phyloP scores from a whole-genome alignment of 768 basidiomycete species.

The Pilatotrama ljubarskyi region DNA sequence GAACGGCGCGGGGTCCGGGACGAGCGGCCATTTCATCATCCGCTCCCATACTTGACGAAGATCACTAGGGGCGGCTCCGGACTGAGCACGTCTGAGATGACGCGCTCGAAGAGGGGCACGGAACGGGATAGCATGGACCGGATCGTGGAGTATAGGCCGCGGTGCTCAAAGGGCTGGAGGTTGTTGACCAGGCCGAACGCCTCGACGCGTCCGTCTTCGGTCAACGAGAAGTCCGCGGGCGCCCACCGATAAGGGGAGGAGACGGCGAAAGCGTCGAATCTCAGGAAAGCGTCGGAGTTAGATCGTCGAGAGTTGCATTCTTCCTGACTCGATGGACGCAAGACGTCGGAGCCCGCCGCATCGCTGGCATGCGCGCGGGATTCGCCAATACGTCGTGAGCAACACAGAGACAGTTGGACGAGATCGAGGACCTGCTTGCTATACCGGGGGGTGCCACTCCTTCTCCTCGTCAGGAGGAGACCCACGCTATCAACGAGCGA shows the following conservation, averaged over 20 bases:
- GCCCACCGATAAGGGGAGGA: slow-evolving; percentile 29
- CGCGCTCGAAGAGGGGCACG: slow-evolving; percentile 31
- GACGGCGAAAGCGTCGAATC: not conserved
- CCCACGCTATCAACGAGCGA: not conserved
- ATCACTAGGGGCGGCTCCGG: not conserved
- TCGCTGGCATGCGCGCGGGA: no score
- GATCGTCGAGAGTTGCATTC: not conserved
- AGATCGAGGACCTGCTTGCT: slow-evolving; percentile 46
- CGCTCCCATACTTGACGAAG: no score
- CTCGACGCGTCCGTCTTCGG: slow-evolving; percentile 21
- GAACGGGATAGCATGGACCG: slow-evolving; percentile 19
- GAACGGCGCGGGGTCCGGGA: not conserved
- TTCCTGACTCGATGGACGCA: not conserved
- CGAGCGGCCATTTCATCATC: no score
- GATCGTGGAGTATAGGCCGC: slow-evolving; percentile 21
- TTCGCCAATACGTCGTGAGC: no score
- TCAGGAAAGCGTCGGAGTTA: not conserved
- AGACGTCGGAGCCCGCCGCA: no score
- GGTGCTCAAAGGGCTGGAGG: slow-evolving; percentile 24
- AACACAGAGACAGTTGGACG: slow-evolving; percentile 46
- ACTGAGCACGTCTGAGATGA: not conserved
- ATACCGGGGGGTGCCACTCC: slow-evolving; percentile 49
- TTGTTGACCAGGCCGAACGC: slow-evolving; percentile 32
- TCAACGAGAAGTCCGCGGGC: slow-evolving; percentile 31
- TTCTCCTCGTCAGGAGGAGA: slow-evolving; percentile 28